Evolutionary conservation across 768 basidiomycete genomes (phyloP), one percentile per base, ranked within the genome.

Genomic region (Calocybe gangraenosa): DNA sequence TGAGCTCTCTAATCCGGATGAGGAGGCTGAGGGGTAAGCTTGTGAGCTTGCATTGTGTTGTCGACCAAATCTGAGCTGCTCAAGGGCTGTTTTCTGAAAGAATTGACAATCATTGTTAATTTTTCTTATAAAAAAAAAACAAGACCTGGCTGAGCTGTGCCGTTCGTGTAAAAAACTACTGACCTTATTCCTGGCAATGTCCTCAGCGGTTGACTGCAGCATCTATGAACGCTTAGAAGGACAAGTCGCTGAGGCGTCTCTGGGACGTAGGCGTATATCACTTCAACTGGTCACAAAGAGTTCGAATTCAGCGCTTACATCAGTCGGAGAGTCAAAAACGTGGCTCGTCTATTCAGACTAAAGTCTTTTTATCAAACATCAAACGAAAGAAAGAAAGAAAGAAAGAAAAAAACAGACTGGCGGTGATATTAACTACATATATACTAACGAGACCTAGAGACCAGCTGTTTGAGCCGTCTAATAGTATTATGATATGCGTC

Each of bases 251-350:
- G 25, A 28, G 11, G 11, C 25, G 25, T 28, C 25, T 28, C 25
- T 6, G 11, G 11, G 25, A 28, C 25, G 25, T 28, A 5, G 25
- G 5, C 11, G 25, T 28, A 47, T 49, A 28, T 28, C n/a, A 11
- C 25, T 28, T 11, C 5, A 28, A 28, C 25, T 28, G 25, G 25
- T 64, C 55, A 57, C 55, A 60, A 56, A 32, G 48, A 28, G 25
- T 28, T 28, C 25, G 25, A 28, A 11, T 28, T 28, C 11, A 11
- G 25, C 25, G 47, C 49, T 53, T 59, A 44, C 46, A 44, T 44
- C 45, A 28, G 74, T 75, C 74, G 74, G 75, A 76, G 74, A 76
- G 74, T 76, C 71, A 76, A 76, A 65, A 68, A n/a, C n/a, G n/a
- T n/a, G n/a, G n/a, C n/a, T n/a, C n/a, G n/a, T n/a, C n/a, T n/a